Percentiles rank a stretch among this genome's conserved stretches.
These are phyloP conservation scores for Fusarium ambrosium DNA, from an alignment of 2,329 filamentous ascomycete species.

Conservation along the genomic window DNA sequence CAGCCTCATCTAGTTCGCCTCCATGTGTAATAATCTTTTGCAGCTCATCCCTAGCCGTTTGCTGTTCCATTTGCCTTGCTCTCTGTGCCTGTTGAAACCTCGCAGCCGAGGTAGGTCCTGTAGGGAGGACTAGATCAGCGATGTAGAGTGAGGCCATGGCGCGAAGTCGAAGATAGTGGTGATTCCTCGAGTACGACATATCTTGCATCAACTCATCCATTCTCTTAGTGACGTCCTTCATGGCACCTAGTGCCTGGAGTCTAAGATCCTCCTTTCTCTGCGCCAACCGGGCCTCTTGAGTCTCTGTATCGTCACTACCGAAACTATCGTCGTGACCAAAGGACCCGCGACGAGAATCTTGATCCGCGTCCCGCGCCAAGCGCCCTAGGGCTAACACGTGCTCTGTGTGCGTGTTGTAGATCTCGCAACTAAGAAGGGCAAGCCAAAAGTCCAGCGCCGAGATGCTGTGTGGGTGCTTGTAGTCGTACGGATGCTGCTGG, in stretches of 20 bases:
- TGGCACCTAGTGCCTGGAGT: constrained; percentile 66
- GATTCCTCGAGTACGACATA: constrained; percentile 77
- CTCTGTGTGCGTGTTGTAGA: constrained; percentile 79
- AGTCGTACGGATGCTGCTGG: constrained; percentile 79
- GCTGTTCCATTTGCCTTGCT: constrained; percentile 48
- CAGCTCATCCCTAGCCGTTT: constrained; percentile 45
- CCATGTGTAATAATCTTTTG: constrained; percentile 48
- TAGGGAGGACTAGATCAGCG: constrained; percentile 72
- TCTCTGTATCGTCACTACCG: constrained; percentile 37
- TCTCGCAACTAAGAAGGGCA: constrained; percentile 83
- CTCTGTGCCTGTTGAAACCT: constrained; percentile 47
- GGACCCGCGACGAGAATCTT: constrained; percentile 32
- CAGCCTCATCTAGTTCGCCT: constrained; percentile 46
- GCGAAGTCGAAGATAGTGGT: constrained; percentile 76
- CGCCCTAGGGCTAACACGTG: constrained; percentile 60
- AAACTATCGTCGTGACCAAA: constrained; percentile 38
- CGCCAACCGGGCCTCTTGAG: constrained; percentile 34
- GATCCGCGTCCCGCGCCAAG: constrained; percentile 49
- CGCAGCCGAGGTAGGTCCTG: constrained; percentile 49
- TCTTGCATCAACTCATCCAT: constrained; percentile 80
- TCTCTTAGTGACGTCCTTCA: constrained; percentile 73
- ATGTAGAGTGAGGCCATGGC: constrained; percentile 83
- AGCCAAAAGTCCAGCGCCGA: constrained; percentile 85
- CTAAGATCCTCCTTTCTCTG: constrained; percentile 58
- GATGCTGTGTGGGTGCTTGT: constrained; percentile 68